Base-by-base conservation (phyloP, 2,329 filamentous ascomycete species). In the Capronia americana region DNA sequence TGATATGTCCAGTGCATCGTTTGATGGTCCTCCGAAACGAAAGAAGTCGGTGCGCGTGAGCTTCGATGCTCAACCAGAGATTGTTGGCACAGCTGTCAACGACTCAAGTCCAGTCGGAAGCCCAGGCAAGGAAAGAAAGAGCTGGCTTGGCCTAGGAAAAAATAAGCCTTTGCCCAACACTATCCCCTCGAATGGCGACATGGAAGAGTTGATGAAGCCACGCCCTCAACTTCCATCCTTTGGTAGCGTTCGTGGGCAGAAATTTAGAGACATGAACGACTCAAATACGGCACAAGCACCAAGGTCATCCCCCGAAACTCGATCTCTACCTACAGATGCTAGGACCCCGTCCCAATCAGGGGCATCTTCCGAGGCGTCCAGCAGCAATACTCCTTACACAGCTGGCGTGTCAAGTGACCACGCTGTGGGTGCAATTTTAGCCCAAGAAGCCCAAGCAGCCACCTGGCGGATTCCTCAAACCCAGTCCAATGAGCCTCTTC, bases 41-140 rank as follows among this genome's bases (percentile, higher is more conserved):
- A 88, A 84, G 76, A 86, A 84, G 73, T 77, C 77, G 32, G 81
- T 81, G 3, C 81, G 86, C 61, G 87, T 89, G 60, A 97, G 92
- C 78, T 97, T 89, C 70, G 86, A 88, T 64, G 86, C 87, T 51
- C 82, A 84, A 55, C 78, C 84, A 4, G 79, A 84, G 61, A 73
- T 84, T 28, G 79, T 85, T 30, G 82, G 81, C 23, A 74, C 80
- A 20, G 76, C 78, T 30, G 77, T 78, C 8, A 80, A 78, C 38
- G 77, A 79, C 57, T 46, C 60, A 23, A 63, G 67, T 30, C 56
- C 74, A 24, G 50, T 50, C 3, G 73, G 76, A 28, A 80, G 78
- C n/a, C 77, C 78, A 23, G 76, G 75, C 64, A 73, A 73, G 58
- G 68, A 69, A 72, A 74, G 69, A 54, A 70, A 69, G 54, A 55